Conservation (phyloP, 371 early-diverging fungal species). For the Actinomortierella ambigua region DNA sequence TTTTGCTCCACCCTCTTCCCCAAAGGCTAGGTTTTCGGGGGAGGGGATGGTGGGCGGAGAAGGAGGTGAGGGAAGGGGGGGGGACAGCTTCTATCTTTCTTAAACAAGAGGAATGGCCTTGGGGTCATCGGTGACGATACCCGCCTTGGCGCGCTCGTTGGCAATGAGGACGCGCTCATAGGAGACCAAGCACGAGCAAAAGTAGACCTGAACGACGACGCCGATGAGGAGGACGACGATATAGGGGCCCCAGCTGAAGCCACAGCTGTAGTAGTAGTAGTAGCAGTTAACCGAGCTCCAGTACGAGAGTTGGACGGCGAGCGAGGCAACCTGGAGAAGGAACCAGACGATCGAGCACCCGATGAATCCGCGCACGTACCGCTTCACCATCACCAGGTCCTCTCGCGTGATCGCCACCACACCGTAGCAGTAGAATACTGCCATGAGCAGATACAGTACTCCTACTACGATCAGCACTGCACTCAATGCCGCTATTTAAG, state of each 20-base stretch:
- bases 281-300: neutral
- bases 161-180: constrained; percentile 31
- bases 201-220: constrained; percentile 29
- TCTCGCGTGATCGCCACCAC: constrained; percentile 30
- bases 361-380: constrained; percentile 20
- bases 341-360: constrained; percentile 25
- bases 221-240: constrained; percentile 20
- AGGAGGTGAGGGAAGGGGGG: too few species aligned
- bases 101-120: too few species aligned
- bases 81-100: too few species aligned
- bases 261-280: neutral
- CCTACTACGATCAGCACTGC: neutral
- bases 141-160: too few species aligned
- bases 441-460: constrained; percentile 8
- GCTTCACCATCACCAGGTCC: constrained; percentile 16
- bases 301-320: constrained; percentile 7
- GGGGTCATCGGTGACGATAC: too few species aligned
- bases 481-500: neutral
- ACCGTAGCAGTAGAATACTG: constrained; percentile 19
- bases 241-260: constrained; percentile 11
- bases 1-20: too few species aligned
- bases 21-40: too few species aligned
- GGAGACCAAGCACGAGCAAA: constrained; percentile 31
- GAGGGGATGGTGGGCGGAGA: too few species aligned
- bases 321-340: constrained; percentile 14